Conservation (phyloP, 2,329 filamentous ascomycete species). For the Zasmidium angulare region DNA sequence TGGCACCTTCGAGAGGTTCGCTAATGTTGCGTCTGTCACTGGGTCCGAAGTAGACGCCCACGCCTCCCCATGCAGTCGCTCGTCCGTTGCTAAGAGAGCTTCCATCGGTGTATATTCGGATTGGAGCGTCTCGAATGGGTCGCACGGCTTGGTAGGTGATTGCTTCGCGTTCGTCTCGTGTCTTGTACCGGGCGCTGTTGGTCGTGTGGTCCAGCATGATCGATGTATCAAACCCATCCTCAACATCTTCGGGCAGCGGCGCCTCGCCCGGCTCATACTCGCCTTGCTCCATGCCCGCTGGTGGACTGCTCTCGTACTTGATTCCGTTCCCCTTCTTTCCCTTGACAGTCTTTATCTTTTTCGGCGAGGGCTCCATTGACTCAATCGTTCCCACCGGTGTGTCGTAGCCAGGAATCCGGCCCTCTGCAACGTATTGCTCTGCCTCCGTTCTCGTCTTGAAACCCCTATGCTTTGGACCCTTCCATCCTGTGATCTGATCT, state of each 20-base stretch:
- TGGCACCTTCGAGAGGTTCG: conserved; percentile 69
- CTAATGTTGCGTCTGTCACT: conserved; percentile 61
- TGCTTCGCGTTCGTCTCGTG: conserved; percentile 45
- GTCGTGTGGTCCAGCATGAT: conserved; percentile 55
- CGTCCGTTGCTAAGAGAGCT: conserved; percentile 61
- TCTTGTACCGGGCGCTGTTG: conserved; percentile 58
- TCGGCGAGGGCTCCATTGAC: conserved; percentile 29
- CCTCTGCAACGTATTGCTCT: conserved; percentile 66
- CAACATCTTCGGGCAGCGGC: conserved; percentile 55
- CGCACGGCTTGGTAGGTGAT: conserved; percentile 49
- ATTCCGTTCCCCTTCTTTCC: conserved; percentile 37
- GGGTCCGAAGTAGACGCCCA: conserved; percentile 65
- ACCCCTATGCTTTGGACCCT: conserved; percentile 58
- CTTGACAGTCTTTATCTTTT: conserved; percentile 42
- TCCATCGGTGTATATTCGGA: conserved; percentile 65
- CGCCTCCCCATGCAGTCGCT: conserved; percentile 56
- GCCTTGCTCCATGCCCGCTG: conserved; percentile 23
- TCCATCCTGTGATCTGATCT: conserved; percentile 71
- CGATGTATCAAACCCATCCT: conserved; percentile 63
- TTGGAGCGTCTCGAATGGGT: conserved; percentile 44
- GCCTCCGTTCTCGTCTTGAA: conserved; percentile 64
- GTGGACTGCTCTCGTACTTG: conserved; percentile 25
- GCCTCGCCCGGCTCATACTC: conserved; percentile 55
- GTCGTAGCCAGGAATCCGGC: conserved; percentile 8
- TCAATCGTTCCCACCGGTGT: conserved; percentile 23